Evolutionary conservation across 2,329 filamentous ascomycete genomes (phyloP), one percentile per base, ranked within the genome.

Genomic region (Colletotrichum sp.): DNA sequence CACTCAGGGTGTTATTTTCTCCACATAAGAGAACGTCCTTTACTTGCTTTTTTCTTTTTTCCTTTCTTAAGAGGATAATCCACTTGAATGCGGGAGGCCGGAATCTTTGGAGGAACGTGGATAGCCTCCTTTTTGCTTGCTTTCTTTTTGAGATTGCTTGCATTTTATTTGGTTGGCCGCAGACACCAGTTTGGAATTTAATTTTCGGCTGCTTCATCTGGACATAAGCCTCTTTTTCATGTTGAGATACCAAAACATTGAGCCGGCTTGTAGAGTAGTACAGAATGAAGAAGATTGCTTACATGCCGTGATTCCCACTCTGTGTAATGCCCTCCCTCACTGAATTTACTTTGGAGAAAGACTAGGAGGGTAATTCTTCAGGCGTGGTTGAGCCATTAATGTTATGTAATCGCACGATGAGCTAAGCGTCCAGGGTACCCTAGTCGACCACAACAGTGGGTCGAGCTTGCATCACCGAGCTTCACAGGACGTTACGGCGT

Each of bases 401-500:
- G 15, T 76, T 74, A 76, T 32, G 60, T 76, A 76, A 76, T 44
- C 6, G 4, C 8, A 8, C 7, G 34, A 28, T 72, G 55, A 76
- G 64, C 74, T 76, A 76, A 76, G 70, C 65, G 18, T 16, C 24
- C 34, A 65, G 59, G 74, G 70, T 15, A 59, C 64, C 59, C 64
- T 30, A 24, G 65, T 21, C 18, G 60, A 18, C 44, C 44, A 21
- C 49, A 13, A 24, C 9, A 65, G 65, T 69, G 74, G 74, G 21
- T 34, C 74, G 36, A 26, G 55, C 65, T 62, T 65, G 59, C 74
- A 74, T 76, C 74, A 76, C 74, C 59, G 74, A 74, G 74, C 74
- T 55, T 70, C 68, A 70, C 68, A 70, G 68, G 68, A 44, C 57
- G 34, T 67, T 71, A 73, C 73, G 57, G 44, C 44, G 44, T 12